Percentiles rank a stretch among this genome's conserved stretches.
Conservation (phyloP, 257 asterid species). For the Osmanthus fragrans region DNA sequence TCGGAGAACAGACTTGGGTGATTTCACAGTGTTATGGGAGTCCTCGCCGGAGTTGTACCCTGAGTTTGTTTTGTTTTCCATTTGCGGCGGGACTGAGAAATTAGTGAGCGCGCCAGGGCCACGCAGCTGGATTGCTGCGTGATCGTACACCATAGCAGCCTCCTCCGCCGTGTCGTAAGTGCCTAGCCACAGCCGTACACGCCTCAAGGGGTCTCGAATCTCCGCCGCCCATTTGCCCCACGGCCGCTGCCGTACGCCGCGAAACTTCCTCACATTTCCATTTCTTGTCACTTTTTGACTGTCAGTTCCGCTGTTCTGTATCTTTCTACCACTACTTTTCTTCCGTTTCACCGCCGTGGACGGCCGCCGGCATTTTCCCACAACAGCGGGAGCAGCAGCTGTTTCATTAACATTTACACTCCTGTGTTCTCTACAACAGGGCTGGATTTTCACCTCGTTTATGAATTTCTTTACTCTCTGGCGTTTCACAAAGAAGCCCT, state of each 20-base stretch:
- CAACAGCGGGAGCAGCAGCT: slow-evolving; percentile 11
- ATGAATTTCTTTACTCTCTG: slow-evolving; percentile 58
- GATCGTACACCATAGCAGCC: slow-evolving; percentile 91
- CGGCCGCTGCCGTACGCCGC: slow-evolving; percentile 81
- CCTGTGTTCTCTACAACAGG: slow-evolving; percentile 23
- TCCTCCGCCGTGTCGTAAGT: slow-evolving; percentile 88
- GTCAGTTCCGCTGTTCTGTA: neutral
- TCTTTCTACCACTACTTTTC: slow-evolving; percentile 17
- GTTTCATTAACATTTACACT: neutral
- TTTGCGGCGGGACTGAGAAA: slow-evolving; percentile 36
- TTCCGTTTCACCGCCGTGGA: slow-evolving; percentile 23
- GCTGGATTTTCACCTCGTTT: slow-evolving; percentile 51
- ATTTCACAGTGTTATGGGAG: slow-evolving; percentile 37
- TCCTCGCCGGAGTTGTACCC: slow-evolving; percentile 62
- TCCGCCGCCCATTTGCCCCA: slow-evolving; percentile 98
- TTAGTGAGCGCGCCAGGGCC: slow-evolving; percentile 83
- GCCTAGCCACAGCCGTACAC: slow-evolving; percentile 84
- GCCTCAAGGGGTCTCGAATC: slow-evolving; percentile 76
- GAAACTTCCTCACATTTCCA: slow-evolving; percentile 45
- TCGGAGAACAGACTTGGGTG: slow-evolving; percentile 72
- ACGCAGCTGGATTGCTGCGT: slow-evolving; percentile 80
- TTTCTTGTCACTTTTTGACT: slow-evolving; percentile 1
- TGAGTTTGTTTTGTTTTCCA: slow-evolving; percentile 17
- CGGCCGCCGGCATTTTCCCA: slow-evolving; percentile 16
- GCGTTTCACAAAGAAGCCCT: slow-evolving; percentile 10